Percentiles rank a stretch among this genome's conserved stretches.
Evolutionary conservation across 2,329 filamentous ascomycete genomes (phyloP).

Genomic region (Pestalotiopsis sp.): DNA sequence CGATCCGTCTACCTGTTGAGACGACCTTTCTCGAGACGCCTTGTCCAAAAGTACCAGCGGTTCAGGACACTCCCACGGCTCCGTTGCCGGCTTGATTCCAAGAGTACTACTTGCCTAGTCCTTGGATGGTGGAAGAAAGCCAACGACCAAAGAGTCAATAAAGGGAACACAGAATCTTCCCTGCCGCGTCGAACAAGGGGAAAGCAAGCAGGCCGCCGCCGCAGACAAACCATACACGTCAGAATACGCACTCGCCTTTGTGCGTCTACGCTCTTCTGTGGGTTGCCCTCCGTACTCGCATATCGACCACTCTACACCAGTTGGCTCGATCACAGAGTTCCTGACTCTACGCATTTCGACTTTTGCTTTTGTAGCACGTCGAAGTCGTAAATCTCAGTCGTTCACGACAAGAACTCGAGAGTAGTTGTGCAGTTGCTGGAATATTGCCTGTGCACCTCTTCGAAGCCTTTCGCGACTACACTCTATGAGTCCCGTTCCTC

Average conservation of each 20-base stretch:
- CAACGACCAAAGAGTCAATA: not conserved
- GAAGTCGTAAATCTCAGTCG: not conserved
- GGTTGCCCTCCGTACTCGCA: not conserved
- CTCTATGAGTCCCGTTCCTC: not conserved
- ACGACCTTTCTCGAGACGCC: not conserved
- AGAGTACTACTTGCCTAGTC: not conserved
- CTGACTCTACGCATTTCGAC: not conserved
- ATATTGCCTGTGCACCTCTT: conserved; percentile 39
- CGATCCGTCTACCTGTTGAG: not conserved
- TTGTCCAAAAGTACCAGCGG: not conserved
- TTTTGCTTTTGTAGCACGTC: not conserved
- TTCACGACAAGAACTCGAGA: not conserved
- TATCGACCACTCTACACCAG: not conserved
- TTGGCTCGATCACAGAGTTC: not conserved
- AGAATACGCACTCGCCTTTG: not conserved
- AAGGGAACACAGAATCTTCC: not conserved
- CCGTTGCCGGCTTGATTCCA: not conserved
- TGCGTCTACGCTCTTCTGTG: not conserved
- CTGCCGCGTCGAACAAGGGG: not conserved
- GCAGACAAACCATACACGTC: not conserved
- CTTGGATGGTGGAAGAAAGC: not conserved
- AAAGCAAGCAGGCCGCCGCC: not conserved
- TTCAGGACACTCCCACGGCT: not conserved
- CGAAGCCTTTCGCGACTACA: conserved; percentile 16
- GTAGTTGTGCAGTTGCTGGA: conserved; percentile 38